Base-by-base conservation (phyloP, 352 stramenopile species). In the Globisporangium nodosum region DNA sequence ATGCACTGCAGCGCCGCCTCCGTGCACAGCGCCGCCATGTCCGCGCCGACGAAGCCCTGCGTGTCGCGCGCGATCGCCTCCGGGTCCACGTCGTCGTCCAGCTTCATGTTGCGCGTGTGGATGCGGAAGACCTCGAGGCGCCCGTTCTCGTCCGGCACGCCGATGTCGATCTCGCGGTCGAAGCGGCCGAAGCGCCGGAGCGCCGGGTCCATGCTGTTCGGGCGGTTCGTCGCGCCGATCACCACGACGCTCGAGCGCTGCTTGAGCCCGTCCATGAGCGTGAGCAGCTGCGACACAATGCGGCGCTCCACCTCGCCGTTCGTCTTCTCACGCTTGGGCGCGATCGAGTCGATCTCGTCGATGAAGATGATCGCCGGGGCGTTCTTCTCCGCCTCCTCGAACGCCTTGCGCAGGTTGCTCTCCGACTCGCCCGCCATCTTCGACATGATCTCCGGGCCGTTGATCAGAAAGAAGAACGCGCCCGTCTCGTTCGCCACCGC, bases 281-380 rank as follows among this genome's bases (percentile, higher is more conserved):
- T 99, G 27, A 99, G 75, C 58, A 99, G 78, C 82, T 99, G 96
- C 63, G 83, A 98, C 30, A 99, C 97, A 67, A 99, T 99, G 63
- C 97, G 92, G 54, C 96, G 90, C 73, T 99, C 97, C 20, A 99
- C 96, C 72, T 99, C 97, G 40, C 97, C 97, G 69, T 99, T 98
- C 20, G 97, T 98, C 84, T 99, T 99, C 58, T 99, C 97, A 76
- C 97, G 85, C 79, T 99, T 99, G 1, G 97, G 97, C 3, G 96
- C 97, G 64, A 99, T 99, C 49, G 93, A 99, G 77, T 99, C 97
- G 70, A 99, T 99, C 78, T 99, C 97, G 71, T 99, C 97, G 97
- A 99, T 99, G 63, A 99, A 99, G 62, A 99, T 99, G 71, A 99
- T 99, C 27, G 90, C 98, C 27, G 97, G 97, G n/a, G 97, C 95